Evolutionary conservation across 495 filamentous ascomycete genomes (phyloP), one percentile per base, ranked within the genome.

Genomic region (Aspergillus panamensis): DNA sequence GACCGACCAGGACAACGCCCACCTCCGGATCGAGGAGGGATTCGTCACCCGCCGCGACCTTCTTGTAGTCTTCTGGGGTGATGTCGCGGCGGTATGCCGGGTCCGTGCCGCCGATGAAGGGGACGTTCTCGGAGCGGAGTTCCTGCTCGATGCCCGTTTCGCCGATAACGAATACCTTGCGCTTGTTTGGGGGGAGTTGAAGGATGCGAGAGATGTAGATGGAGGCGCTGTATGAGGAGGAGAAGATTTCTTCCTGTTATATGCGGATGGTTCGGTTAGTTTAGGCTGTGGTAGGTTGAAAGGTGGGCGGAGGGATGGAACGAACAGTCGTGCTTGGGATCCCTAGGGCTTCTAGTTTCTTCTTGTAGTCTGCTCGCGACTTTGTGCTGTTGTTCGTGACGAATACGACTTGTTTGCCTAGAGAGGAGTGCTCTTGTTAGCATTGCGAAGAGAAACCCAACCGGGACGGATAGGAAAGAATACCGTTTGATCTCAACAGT

Each of bases 371-470:
- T 21, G 83, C 80, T 16, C 94, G 89, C 16, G 93, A 96, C 69
- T 97, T 97, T 29, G 94, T 97, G 69, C 90, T 95, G 80, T 99
- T 99, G 73, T 99, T 99, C 3, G 94, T 97, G 45, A 99, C 94
- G 69, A 99, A 99, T 57, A 99, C 85, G 16, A 94, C 77, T 72
- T 86, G 89, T 71, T 99, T 99, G 53, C 90, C 92, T 94, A 60
- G 19, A 33, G 8, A 42, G 2, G 6, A 32, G 31, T 0, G 19
- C 25, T 25, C 35, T 0, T 1, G 20, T 21, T 37, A 40, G 20
- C 29, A 31, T 35, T 21, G 50, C 19, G 13, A 25, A 5, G 5
- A 25, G 25, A 25, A 5, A 25, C 5, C 10, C 45, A 5, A 25
- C 33, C 17, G 25, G 35, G 20, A 0, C 6, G 37, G n/a, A 42